Base-by-base conservation (phyloP, 768 basidiomycete genomes). In the Ramaria sp. region DNA sequence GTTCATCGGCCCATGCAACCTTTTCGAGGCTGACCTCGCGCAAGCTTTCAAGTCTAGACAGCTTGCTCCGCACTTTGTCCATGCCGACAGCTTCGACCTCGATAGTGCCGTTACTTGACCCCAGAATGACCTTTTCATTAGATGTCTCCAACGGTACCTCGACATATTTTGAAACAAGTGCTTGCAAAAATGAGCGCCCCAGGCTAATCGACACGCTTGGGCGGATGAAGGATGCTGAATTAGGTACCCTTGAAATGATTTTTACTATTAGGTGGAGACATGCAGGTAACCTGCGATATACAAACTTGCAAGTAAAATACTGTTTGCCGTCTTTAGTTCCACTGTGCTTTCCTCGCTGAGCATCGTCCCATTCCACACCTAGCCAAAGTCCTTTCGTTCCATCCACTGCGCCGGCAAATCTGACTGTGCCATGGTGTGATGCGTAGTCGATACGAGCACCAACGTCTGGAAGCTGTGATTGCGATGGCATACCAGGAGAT, bases 331-430 rank as follows among this genome's bases (percentile, higher is more conserved):
- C 82, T 65, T 91, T 88, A 61, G 75, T 66, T 6, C 95, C 95
- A 62, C 87, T 81, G 67, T 97, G 93, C 68, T 88, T 94, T 27
- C 95, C 95, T 57, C 92, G 80, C 7, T 67, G 59, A 19, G 83
- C 78, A 64, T 91, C 84, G 65, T 98, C 95, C 90, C 94, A 98
- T 71, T 98, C 95, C 48, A 97, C 79, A n/a, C 95, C 95, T n/a
- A 93, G 75, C 94, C 94, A 98, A 12, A 69, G 62, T 3, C 88
- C 89, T 3, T 70, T 64, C 0, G 88, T 82, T 13, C 77, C 77
- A 17, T 79, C 71, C 19, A 94, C 82, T 1, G 67, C 60, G 1
- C 91, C 91, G 13, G 78, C 69, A 64, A 78, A 93, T 69, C 70
- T 80, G 60, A 95, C 69, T 4, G 88, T 91, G 1, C 86, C 91